Evolutionary conservation across 2,329 filamentous ascomycete genomes (phyloP), one percentile per base, ranked within the genome.

Genomic region (Lasiodiplodia hormozganensis): DNA sequence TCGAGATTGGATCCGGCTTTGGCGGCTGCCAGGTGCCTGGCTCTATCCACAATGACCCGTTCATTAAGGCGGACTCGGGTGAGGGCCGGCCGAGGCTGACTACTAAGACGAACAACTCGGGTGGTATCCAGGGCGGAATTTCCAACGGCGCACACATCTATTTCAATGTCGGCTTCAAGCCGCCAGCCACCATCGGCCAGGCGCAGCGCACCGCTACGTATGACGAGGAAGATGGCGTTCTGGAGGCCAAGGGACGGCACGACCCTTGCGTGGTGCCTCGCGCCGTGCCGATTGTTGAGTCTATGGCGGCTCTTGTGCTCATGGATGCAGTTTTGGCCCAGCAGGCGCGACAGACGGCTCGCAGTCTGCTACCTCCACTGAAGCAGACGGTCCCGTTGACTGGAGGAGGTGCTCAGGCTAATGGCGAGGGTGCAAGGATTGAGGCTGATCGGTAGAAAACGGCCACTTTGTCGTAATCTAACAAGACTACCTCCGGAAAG

Each of bases 141-240:
- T 91, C 92, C 62, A 98, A 98, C 80, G 96, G 95, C 69, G 92
- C 93, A 47, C 91, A 90, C 69, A 93, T 98, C 82, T 98, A 96
- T 86, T 98, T 98, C 88, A 89, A 92, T 62, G 90, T 97, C 5
- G 94, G 89, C 18, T 98, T 98, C 88, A 98, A 98, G 86, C 92
- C 95, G 11, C 90, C 95, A 2, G 94, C 95, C 36, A 98, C 96
- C 3, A 98, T 98, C 77, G 91, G 92, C 56, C 91, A 95, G 82
- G 91, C 92, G 53, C 95, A 98, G 83, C 86, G 86, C 16, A 98
- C 96, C 0, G 89, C 90, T 10, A 91, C 88, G 11, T 98, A 96
- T 80, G 90, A 91, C 70, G 91, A 90, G 56, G 83, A 85, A 11
- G 88, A 92, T 72, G 96, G 96, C 62, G 83, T 88, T 3, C 85